These are phyloP conservation scores for Manihot esculenta DNA, from an alignment of 441 rosid genomes.

Conservation along the genomic window DNA sequence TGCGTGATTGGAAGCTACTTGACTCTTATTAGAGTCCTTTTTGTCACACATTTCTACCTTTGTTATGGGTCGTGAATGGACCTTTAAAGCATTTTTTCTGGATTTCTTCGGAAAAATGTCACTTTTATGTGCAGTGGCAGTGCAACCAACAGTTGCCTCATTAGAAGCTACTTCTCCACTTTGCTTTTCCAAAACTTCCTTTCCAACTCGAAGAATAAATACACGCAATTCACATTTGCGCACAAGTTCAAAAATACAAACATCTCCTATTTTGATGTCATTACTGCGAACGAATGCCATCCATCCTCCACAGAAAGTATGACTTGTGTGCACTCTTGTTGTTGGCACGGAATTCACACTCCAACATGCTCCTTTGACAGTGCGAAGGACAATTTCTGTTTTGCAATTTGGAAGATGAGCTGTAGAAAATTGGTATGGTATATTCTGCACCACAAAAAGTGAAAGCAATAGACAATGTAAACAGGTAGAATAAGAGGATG, in stretches of 20 bases:
- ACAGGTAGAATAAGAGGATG: background rate
- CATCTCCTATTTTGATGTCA: conserved; percentile 48
- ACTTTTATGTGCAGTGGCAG: conserved; percentile 23
- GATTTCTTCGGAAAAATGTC: conserved; percentile 35
- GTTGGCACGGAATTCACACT: conserved; percentile 65
- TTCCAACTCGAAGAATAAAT: conserved; percentile 52
- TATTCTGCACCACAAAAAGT: conserved; percentile 41
- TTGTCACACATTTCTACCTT: conserved; percentile 30
- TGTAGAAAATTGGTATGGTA: conserved; percentile 56
- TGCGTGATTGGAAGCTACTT: conserved; percentile 21
- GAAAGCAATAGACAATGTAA: background rate
- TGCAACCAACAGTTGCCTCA: conserved; percentile 27
- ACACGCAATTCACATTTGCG: conserved; percentile 48
- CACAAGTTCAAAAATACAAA: conserved; percentile 58
- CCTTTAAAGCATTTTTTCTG: conserved; percentile 33
- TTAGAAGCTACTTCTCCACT: conserved; percentile 30
- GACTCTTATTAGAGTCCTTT: conserved; percentile 30
- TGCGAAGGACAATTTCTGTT: conserved; percentile 51
- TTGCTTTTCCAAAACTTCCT: conserved; percentile 29
- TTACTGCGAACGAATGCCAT: conserved; percentile 58
- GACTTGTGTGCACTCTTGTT: conserved; percentile 59
- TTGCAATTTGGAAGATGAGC: conserved; percentile 56
- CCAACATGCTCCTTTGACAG: conserved; percentile 52
- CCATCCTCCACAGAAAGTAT: conserved; percentile 74
- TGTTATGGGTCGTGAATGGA: conserved; percentile 35